phyloP scores from a whole-genome alignment of 1,284 basidiomycete genomes.

The Cryptococcus sp. region DNA sequence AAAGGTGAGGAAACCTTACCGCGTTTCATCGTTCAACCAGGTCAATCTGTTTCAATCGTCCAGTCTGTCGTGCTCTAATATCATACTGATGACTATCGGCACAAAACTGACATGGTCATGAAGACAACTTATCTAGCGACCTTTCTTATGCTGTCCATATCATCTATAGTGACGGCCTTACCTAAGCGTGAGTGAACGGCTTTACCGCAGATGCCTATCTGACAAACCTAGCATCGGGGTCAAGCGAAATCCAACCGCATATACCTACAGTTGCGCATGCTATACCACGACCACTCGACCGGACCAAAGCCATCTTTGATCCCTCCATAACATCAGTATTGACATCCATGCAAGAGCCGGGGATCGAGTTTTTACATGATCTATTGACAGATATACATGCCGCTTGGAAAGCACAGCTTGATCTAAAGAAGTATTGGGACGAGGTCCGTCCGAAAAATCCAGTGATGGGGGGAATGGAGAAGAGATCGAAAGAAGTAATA shows the following conservation, averaged over 20 bases:
- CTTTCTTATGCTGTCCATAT: no score
- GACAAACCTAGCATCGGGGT: neutral
- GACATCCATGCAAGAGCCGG: neutral
- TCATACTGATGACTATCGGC: no score
- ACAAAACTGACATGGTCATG: no score
- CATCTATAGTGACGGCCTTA: no score
- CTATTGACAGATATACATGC: neutral
- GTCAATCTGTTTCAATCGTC: no score
- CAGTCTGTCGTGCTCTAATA: no score
- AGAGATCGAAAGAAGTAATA: neutral
- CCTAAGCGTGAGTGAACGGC: neutral
- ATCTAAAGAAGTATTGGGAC: neutral
- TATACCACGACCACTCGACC: neutral
- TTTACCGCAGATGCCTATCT: neutral
- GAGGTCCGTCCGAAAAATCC: no score
- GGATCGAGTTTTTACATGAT: neutral
- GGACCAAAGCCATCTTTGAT: neutral
- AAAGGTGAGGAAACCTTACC: neutral
- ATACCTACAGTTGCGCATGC: neutral
- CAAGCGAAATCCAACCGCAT: neutral
- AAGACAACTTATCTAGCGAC: no score
- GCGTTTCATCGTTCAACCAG: neutral
- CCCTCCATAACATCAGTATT: neutral
- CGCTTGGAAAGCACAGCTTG: constrained; percentile 1
- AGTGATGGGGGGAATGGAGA: neutral